Conservation (phyloP, 1,139 yeast genomes). For the Yamadazyma aaseri region DNA sequence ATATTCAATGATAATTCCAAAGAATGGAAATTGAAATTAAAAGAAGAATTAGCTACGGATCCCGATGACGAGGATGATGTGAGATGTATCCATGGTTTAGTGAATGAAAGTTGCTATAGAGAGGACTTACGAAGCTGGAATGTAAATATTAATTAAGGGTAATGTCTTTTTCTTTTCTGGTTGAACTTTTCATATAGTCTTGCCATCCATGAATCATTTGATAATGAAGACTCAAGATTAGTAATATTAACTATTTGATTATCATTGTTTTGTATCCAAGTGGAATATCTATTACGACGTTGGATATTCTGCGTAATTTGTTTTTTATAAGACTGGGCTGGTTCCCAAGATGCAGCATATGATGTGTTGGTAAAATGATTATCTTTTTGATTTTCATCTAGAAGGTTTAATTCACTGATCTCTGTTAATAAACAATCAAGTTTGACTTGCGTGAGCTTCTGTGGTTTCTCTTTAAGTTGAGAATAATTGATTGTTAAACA, state of each 20-base stretch:
- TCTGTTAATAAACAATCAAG: slow-evolving; percentile 8
- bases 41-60: slow-evolving; percentile 19
- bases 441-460: slow-evolving; percentile 3
- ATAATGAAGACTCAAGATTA: no score
- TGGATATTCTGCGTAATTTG: no score
- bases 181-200: background rate
- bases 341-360: background rate
- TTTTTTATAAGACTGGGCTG: no score
- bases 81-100: slow-evolving; percentile 45
- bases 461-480: background rate
- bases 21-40: slow-evolving; percentile 54
- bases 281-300: no score
- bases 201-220: no score
- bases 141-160: slow-evolving; percentile 11
- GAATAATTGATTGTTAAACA: background rate
- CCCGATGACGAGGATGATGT: slow-evolving; percentile 53
- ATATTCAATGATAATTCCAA: slow-evolving; percentile 67
- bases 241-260: no score
- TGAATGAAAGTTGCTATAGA: slow-evolving; percentile 39
- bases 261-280: no score
- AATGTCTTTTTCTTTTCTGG: background rate
- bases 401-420: slow-evolving; percentile 4
- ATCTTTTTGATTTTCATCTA: slow-evolving; percentile 2
- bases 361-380: background rate
- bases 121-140: slow-evolving; percentile 50